Evolutionary conservation across 2,329 filamentous ascomycete genomes (phyloP), one percentile per base, ranked within the genome.

Genomic region (Cercospora citrullina): DNA sequence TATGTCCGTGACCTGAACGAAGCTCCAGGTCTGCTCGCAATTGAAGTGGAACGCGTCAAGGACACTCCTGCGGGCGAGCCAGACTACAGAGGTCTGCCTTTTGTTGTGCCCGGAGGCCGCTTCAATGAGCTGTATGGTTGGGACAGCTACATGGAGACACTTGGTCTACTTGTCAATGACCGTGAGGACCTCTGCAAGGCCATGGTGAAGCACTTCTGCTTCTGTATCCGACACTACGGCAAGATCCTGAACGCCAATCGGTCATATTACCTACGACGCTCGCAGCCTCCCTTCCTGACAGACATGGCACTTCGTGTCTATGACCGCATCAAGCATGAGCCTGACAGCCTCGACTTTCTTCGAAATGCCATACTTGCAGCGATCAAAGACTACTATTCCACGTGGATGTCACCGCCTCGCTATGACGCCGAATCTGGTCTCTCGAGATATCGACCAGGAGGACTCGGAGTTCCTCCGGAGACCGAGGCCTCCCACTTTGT

Each of bases 71-170:
- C 91, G 3, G 90, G 90, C 45, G 85, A 91, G 77, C 88, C 87
- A 69, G 90, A 90, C 3, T 83, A 96, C 48, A 85, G 86, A 39
- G 95, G 95, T 3, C 85, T 96, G 67, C 94, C 95, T 0, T 99
- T 98, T 75, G 93, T 98, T n/a, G 95, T 99, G 3, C 95, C 95
- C 0, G 95, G 95, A 68, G 95, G 95, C 26, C 89, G 95, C 31
- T 99, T 99, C 88, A 99, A 99, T 80, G 95, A 99, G 80, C 82
- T 99, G 23, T 99, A 99, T 78, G 94, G 94, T 58, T 99, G 95
- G 95, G 95, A 99, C 81, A 97, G 93, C 79, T 99, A 98, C 83
- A 98, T 99, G 93, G 92, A 94, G 79, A 95, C 94, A 5, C 84
- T 98, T 3, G 95, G 95, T 18, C 85, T 99, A 67, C 84, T 98